Conservation (phyloP, 371 early-diverging fungal species). For the Mucor plumbeus region DNA sequence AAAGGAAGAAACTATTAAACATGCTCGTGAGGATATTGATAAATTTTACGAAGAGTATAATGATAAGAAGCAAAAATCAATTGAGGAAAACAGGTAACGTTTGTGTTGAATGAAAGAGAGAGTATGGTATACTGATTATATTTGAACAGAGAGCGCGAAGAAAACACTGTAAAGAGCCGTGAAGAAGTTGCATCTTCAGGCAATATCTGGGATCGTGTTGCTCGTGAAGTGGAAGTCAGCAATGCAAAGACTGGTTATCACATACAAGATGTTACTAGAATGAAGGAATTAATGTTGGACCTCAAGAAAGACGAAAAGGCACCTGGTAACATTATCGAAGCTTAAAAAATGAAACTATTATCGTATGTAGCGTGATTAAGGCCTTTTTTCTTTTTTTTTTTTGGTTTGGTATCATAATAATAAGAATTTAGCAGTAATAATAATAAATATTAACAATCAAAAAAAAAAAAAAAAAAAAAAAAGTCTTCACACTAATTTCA, state of each 20-base stretch:
- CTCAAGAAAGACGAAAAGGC: slow-evolving; percentile 81
- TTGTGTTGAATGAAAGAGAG: not conserved
- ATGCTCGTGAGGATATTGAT: slow-evolving; percentile 86
- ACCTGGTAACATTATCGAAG: slow-evolving; percentile 68
- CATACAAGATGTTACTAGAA: slow-evolving; percentile 71
- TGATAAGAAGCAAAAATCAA: slow-evolving; percentile 81
- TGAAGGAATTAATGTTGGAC: slow-evolving; percentile 85
- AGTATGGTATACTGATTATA: not conserved
- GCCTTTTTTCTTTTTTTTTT: not conserved
- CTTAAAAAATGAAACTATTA: slow-evolving; percentile 21
- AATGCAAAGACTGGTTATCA: slow-evolving; percentile 48
- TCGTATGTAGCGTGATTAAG: not conserved
- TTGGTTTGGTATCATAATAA: not conserved
- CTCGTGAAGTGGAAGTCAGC: slow-evolving; percentile 69
- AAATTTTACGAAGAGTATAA: slow-evolving; percentile 96
- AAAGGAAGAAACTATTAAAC: slow-evolving; percentile 71
- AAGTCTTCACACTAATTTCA: not conserved
- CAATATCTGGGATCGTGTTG: slow-evolving; percentile 79
- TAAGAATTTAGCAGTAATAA: not conserved
- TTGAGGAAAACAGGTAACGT: slow-evolving; percentile 75
- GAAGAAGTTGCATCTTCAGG: slow-evolving; percentile 67
- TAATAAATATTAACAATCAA: not conserved
- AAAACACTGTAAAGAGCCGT: slow-evolving; percentile 51
- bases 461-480: too few relatives aligned
- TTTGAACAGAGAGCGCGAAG: slow-evolving; percentile 58